A percentile compares a stretch with the other conserved stretches of the same genome.
Conservation (phyloP, 306 rosid genomes). For the Citrullus colocynthis region DNA sequence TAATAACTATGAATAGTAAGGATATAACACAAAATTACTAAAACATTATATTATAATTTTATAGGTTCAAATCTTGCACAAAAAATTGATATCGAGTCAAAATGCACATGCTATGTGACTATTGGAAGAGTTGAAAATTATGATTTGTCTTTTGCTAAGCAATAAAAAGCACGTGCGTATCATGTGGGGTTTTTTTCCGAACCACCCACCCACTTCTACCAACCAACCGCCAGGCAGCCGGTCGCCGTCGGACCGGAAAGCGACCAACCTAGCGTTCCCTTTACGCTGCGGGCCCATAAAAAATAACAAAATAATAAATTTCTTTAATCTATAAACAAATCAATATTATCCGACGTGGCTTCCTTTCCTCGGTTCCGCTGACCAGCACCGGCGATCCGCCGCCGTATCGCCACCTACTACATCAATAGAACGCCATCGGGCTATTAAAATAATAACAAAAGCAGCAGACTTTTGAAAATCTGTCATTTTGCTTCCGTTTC, state of each 20-base stretch:
- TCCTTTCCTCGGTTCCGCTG: not conserved
- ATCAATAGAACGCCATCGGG: not conserved
- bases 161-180: not conserved
- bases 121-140: not conserved
- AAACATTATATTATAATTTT: too few species aligned
- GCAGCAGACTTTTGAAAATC: not conserved
- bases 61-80: too few species aligned
- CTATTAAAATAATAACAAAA: not conserved
- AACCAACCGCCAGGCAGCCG: not conserved
- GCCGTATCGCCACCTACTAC: conserved; percentile 1
- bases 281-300: not conserved
- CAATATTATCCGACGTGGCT: not conserved
- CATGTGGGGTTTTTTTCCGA: not conserved
- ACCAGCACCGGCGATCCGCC: not conserved
- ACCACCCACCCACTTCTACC: not conserved
- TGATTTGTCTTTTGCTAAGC: not conserved
- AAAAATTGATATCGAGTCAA: too few species aligned
- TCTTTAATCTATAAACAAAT: not conserved
- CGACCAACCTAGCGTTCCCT: not conserved
- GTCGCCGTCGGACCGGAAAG: not conserved
- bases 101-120: not conserved
- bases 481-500: not conserved
- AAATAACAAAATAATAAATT: not conserved
- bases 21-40: too few species aligned
- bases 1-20: too few species aligned